A percentile compares a stretch with the other conserved stretches of the same genome.
These are phyloP conservation scores for Phylloporus sp. DNA, from an alignment of 768 basidiomycete species.

Conservation along the genomic window DNA sequence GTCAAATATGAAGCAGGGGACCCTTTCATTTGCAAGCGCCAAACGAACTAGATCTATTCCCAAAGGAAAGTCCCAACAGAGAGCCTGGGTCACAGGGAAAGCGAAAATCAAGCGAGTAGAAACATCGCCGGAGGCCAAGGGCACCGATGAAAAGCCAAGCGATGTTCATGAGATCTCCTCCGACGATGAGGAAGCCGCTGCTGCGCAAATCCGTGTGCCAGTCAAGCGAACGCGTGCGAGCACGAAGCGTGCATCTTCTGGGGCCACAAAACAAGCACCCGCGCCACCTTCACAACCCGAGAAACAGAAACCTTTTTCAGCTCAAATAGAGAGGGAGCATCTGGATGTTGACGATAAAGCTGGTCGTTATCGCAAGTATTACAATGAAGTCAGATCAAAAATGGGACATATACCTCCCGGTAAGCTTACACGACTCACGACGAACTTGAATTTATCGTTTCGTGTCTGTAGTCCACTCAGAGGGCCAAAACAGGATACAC, in stretches of 20 bases:
- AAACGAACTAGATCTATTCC: constrained; percentile 40
- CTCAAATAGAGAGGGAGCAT: constrained; percentile 15
- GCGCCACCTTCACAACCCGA: constrained; percentile 6
- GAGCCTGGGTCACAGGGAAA: constrained; percentile 1
- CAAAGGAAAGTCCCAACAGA: constrained; percentile 18
- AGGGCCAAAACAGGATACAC: constrained; percentile 59
- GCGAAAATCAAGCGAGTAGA: constrained; percentile 4
- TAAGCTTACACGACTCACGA: constrained; percentile 36
- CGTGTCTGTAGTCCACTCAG: constrained; percentile 53
- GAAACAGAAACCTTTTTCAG: neutral
- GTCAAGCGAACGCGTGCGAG: constrained; percentile 25
- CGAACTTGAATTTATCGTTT: constrained; percentile 1
- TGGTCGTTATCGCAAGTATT: constrained; percentile 49
- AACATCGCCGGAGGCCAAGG: neutral
- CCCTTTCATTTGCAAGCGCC: constrained; percentile 41
- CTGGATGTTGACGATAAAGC: constrained; percentile 47
- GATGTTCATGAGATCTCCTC: constrained; percentile 17
- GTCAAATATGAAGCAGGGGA: constrained; percentile 40
- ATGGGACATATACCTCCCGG: constrained; percentile 59
- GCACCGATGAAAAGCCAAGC: neutral
- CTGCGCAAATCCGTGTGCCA: constrained; percentile 10
- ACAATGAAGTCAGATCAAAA: constrained; percentile 43
- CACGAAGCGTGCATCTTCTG: constrained; percentile 13
- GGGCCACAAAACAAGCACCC: neutral
- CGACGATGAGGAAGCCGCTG: constrained; percentile 14